Conservation (phyloP, 2,329 filamentous ascomycete species). For the Diaporthe caulivora region DNA sequence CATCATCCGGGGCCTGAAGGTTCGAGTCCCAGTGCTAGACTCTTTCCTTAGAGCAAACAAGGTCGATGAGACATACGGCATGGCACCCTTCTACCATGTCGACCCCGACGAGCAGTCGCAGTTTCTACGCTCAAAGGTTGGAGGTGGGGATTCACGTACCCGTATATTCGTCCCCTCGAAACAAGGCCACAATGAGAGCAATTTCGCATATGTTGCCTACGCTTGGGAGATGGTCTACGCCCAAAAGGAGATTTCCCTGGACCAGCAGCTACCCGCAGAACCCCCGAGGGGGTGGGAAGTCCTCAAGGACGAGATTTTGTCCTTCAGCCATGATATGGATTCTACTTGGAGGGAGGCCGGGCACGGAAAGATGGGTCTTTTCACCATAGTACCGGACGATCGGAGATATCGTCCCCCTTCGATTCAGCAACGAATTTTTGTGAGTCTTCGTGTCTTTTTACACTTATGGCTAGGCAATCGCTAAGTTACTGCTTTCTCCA, state of each 20-base stretch:
- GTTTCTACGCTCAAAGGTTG: slow-evolving; percentile 15
- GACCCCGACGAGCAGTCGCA: slow-evolving; percentile 26
- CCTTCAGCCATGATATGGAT: slow-evolving; percentile 6
- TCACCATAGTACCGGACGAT: neutral
- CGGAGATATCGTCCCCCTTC: neutral
- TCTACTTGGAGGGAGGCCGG: neutral
- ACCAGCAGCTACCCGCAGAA: slow-evolving; percentile 18
- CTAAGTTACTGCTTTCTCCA: neutral
- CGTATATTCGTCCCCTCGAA: slow-evolving; percentile 25
- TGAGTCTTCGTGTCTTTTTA: neutral
- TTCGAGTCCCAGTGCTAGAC: slow-evolving; percentile 12
- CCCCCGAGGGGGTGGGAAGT: slow-evolving; percentile 14
- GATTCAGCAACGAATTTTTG: neutral
- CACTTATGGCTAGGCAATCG: neutral
- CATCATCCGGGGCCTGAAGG: slow-evolving; percentile 28
- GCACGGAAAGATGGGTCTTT: neutral
- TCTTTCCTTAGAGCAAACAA: slow-evolving; percentile 15
- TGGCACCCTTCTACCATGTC: slow-evolving; percentile 23
- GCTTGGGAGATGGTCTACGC: slow-evolving; percentile 27
- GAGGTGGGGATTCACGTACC: slow-evolving; percentile 10
- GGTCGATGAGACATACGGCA: slow-evolving; percentile 29
- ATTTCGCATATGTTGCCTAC: slow-evolving; percentile 27
- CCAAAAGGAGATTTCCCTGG: slow-evolving; percentile 23
- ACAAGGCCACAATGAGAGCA: neutral
- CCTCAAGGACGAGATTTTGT: slow-evolving; percentile 15